phyloP scores from a whole-genome alignment of 2,329 filamentous ascomycete species.

The Diaporthe sp. region DNA sequence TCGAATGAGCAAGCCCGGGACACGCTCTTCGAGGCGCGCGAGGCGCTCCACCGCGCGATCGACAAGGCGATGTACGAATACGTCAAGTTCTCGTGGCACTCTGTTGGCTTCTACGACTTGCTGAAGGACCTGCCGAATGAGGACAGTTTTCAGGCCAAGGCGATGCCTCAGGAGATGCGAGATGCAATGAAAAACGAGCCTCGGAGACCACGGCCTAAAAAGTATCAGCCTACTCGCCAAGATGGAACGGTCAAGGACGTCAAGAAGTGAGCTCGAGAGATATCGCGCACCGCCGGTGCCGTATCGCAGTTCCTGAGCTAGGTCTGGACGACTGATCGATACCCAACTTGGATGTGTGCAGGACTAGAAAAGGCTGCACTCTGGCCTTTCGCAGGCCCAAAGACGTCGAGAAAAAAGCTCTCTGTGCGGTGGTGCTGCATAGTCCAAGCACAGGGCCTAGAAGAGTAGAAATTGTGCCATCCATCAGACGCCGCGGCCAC shows the following conservation, averaged over 20 bases:
- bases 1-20: conserved; percentile 22
- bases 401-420: neutral
- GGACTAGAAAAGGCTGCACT: neutral
- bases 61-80: conserved; percentile 30
- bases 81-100: neutral
- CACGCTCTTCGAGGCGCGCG: conserved; percentile 21
- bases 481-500: neutral
- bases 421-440: neutral
- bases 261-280: neutral
- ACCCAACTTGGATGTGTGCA: neutral
- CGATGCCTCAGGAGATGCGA: neutral
- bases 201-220: neutral
- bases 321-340: neutral
- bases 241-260: neutral
- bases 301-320: neutral
- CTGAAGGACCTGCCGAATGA: conserved; percentile 16
- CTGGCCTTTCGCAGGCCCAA: neutral
- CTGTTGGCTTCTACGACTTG: neutral
- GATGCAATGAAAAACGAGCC: neutral
- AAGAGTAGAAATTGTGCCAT: neutral
- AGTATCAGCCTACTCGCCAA: too few species aligned
- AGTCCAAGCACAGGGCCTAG: neutral
- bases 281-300: neutral
- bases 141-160: neutral
- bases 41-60: conserved; percentile 9